These are phyloP conservation scores for Pseudocercospora macadamiae DNA, from an alignment of 2,329 filamentous ascomycete genomes.

Conservation along the genomic window DNA sequence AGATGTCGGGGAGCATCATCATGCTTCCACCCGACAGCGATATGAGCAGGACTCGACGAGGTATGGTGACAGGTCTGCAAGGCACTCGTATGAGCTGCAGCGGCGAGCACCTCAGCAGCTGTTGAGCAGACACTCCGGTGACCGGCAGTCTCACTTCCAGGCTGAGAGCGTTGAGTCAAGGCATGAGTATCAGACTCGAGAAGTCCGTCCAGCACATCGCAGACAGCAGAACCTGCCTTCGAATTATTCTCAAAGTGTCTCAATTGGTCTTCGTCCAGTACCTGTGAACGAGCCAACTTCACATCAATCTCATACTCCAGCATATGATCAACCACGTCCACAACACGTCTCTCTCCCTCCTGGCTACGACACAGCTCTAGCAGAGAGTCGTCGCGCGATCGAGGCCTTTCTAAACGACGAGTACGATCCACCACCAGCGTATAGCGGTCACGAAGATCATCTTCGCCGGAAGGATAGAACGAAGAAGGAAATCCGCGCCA, in stretches of 20 bases:
- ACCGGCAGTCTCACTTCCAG: not conserved
- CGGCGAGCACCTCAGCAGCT: not conserved
- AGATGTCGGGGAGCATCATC: not conserved
- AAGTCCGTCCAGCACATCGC: not conserved
- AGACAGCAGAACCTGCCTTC: not conserved
- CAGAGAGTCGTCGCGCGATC: not conserved
- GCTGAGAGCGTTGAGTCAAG: not conserved
- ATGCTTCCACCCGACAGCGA: not conserved
- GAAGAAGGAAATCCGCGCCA: not conserved
- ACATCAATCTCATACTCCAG: not conserved
- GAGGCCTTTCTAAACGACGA: not conserved
- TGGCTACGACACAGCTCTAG: not conserved
- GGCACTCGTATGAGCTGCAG: not conserved
- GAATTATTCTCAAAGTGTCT: too few species aligned
- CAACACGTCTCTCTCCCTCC: not conserved
- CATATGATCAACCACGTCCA: not conserved
- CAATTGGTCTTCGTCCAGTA: too few species aligned
- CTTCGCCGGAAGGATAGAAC: not conserved
- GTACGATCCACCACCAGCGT: not conserved
- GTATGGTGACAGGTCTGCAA: too few species aligned
- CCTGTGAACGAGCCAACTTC: not conserved
- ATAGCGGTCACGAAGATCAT: not conserved
- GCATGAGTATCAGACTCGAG: not conserved
- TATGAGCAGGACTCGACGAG: not conserved
- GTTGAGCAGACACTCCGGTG: not conserved